These are phyloP conservation scores for Penicillium crystallinum DNA, from an alignment of 495 filamentous ascomycete species.

Conservation along the genomic window DNA sequence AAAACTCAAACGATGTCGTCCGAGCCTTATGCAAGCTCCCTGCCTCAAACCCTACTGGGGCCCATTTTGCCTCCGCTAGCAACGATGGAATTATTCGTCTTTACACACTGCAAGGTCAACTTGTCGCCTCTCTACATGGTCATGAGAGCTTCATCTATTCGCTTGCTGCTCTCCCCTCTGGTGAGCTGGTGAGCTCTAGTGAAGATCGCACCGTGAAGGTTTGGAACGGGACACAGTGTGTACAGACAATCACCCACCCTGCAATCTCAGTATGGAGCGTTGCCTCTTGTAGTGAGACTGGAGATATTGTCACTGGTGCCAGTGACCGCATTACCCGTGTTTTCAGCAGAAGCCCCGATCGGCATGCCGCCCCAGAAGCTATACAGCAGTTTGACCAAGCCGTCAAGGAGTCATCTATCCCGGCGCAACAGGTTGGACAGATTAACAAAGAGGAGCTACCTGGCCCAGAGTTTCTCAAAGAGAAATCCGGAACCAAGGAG, in stretches of 20 bases:
- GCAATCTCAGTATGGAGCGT: conserved; percentile 96
- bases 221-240: conserved; percentile 75
- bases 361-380: conserved; percentile 57
- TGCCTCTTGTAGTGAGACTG: conserved; percentile 69
- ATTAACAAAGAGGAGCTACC: conserved; percentile 89
- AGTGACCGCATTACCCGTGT: conserved; percentile 85
- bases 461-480: conserved; percentile 74
- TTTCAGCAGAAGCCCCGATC: conserved; percentile 70
- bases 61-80: conserved; percentile 81
- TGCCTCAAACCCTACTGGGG: conserved; percentile 67
- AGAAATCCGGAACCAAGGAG: conserved; percentile 81
- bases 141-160: conserved; percentile 97
- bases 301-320: conserved; percentile 88
- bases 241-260: conserved; percentile 96
- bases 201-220: conserved; percentile 90
- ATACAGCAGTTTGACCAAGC: conserved; percentile 70
- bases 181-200: conserved; percentile 83
- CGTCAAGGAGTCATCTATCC: conserved; percentile 78
- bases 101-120: conserved; percentile 70
- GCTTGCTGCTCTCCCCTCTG: conserved; percentile 67
- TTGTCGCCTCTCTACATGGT: conserved; percentile 70
- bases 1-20: conserved; percentile 72
- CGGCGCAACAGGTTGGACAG: conserved; percentile 70
- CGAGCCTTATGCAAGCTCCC: conserved; percentile 81
- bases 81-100: conserved; percentile 83